Evolutionary conservation across 352 stramenopile species (phyloP).

Genomic region (Nothophytophthora sp.): DNA sequence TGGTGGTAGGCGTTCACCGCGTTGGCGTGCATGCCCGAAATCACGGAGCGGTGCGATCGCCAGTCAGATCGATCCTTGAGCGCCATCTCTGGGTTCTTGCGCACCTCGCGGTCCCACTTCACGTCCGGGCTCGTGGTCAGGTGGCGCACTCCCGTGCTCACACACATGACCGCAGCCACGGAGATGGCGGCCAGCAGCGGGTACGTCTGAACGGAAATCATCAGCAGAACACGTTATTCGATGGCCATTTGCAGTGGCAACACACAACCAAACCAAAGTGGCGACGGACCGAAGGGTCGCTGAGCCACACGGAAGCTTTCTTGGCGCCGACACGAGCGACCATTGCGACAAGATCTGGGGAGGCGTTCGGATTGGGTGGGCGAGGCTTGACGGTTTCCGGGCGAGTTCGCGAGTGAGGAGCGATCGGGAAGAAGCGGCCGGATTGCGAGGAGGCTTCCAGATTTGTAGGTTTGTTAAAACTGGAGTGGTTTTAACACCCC

Average conservation of each 20-base stretch:
- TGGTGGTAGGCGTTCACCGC: constrained; percentile 40
- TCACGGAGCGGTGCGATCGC: constrained; percentile 49
- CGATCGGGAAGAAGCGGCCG: too few species aligned
- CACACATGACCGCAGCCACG: constrained; percentile 39
- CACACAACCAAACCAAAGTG: neutral
- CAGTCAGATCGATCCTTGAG: constrained; percentile 41
- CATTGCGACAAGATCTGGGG: constrained; percentile 13
- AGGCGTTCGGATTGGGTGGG: too few species aligned
- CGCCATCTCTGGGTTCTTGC: constrained; percentile 55
- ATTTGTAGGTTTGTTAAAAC: too few species aligned
- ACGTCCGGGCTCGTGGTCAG: constrained; percentile 57
- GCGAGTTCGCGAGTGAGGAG: constrained; percentile 26
- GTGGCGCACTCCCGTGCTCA: constrained; percentile 44
- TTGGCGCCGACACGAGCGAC: constrained; percentile 37
- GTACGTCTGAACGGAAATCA: constrained; percentile 40
- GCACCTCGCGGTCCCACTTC: constrained; percentile 60
- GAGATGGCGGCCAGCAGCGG: constrained; percentile 44
- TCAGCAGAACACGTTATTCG: too few species aligned
- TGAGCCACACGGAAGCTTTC: constrained; percentile 45
- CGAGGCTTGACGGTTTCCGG: constrained; percentile 1
- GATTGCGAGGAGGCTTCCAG: too few species aligned
- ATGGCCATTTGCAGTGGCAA: too few species aligned
- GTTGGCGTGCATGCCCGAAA: constrained; percentile 46
- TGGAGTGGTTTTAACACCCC: too few species aligned
- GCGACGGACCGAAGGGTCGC: constrained; percentile 42